These are phyloP conservation scores for Aspergillus ruber DNA, from an alignment of 2,329 filamentous ascomycete species.

Conservation along the genomic window DNA sequence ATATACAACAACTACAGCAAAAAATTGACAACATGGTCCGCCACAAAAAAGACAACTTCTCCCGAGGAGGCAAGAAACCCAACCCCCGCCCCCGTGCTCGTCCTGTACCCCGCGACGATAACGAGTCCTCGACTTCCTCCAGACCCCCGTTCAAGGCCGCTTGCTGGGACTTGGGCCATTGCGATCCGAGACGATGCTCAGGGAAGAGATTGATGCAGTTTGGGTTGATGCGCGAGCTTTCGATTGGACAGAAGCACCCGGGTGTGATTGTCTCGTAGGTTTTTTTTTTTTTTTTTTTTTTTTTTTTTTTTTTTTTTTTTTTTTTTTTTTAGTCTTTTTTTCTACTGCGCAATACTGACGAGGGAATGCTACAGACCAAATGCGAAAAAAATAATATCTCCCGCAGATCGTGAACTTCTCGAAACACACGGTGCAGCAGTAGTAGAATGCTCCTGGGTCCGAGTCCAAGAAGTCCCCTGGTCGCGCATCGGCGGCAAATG, in stretches of 20 bases:
- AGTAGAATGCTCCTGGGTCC: constrained; percentile 94
- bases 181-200: constrained; percentile 92
- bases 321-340: background rate
- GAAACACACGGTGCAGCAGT: constrained; percentile 90
- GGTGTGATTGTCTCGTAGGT: constrained; percentile 79
- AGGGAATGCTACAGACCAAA: constrained; percentile 55
- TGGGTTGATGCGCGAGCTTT: constrained; percentile 86
- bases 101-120: constrained; percentile 39
- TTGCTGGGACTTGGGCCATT: constrained; percentile 97
- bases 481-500: constrained; percentile 86
- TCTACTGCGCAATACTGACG: constrained; percentile 2
- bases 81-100: constrained; percentile 53
- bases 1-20: background rate
- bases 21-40: constrained; percentile 64
- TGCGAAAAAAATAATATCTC: constrained; percentile 76
- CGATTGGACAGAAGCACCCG: constrained; percentile 83
- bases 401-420: constrained; percentile 72
- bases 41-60: constrained; percentile 84
- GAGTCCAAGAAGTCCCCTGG: constrained; percentile 87
- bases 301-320: constrained; percentile 6
- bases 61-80: constrained; percentile 66
- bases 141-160: constrained; percentile 72
- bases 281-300: constrained; percentile 1
- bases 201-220: constrained; percentile 90
- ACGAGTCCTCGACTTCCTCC: constrained; percentile 28